Evolutionary conservation across 352 stramenopile species (phyloP), one percentile per base, ranked within the genome.

Genomic region (Phytophthora foliorum): DNA sequence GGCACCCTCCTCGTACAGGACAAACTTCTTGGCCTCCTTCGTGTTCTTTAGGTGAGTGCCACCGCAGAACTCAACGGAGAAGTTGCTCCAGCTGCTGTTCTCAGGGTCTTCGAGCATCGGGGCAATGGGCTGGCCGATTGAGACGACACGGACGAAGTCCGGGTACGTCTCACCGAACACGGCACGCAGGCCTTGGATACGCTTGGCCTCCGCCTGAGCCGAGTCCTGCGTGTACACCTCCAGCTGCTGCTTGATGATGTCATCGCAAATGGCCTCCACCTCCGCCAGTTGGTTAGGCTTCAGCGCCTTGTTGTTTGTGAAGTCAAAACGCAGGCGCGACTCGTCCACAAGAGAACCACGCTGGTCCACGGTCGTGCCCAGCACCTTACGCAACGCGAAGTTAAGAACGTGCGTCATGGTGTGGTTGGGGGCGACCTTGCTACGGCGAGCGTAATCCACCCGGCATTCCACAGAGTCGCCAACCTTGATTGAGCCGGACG

Each of bases 351-450:
- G 82, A 80, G 96, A 99, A 21, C 98, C 98, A 54, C 97, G 95
- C 84, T 99, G 98, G 64, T 99, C 97, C 19, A 99, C 94, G 24
- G 83, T 90, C 41, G 93, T 92, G 45, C 97, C 95, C 4, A 99
- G 81, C 13, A 99, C 94, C 74, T 98, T 89, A 53, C 97, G 91
- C 19, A 99, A 81, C 6, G 98, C 98, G 54, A 90, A 98, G 89
- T 99, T 99, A 48, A 99, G 88, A 46, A 99, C 91, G 85, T 99
- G 98, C 29, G 98, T 99, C 96, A 99, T 99, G 54, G 97, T 99
- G 84, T 99, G 98, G 79, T 99, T 99, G 9, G 97, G 97, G 32
- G 97, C 97, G 51, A 99, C 85, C 74, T 96, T 91, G 67, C 86
- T 77, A 67, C 98, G 89, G 44, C 94, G 86, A 44, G 81, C 76